A percentile compares a stretch with the other conserved stretches of the same genome.
phyloP scores from a whole-genome alignment of 75 land plant genomes.

The Isoetes taiwanensis region DNA sequence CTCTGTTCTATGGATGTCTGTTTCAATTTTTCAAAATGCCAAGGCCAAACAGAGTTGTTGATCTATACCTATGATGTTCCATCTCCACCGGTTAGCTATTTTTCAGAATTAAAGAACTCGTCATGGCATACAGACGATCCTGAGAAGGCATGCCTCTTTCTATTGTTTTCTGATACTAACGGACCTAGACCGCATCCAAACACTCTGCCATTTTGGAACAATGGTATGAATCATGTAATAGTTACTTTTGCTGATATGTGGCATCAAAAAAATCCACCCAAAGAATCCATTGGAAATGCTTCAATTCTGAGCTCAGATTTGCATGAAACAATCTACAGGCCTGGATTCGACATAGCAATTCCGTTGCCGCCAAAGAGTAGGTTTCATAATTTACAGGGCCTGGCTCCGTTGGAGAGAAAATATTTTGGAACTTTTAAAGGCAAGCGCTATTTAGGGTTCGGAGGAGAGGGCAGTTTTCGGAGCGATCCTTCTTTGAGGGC shows the following conservation, averaged over 20 bases:
- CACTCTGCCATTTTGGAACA: conserved; percentile 14
- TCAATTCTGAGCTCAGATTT: conserved; percentile 12
- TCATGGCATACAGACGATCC: conserved; percentile 16
- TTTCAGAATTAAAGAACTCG: background rate
- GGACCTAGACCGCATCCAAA: background rate
- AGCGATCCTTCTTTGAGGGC: conserved; percentile 8
- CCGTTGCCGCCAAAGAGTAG: conserved; percentile 14
- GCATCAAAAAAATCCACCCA: conserved; percentile 11
- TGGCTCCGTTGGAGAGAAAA: conserved; percentile 14
- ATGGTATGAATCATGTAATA: conserved; percentile 18
- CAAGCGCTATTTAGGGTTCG: conserved; percentile 7
- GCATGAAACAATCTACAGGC: conserved; percentile 12
- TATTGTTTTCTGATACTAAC: conserved; percentile 11
- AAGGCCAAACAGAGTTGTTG: background rate
- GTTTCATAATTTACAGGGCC: conserved; percentile 2
- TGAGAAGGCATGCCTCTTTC: conserved; percentile 18
- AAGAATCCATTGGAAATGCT: conserved; percentile 15
- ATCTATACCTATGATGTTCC: conserved; percentile 17
- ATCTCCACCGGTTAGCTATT: conserved; percentile 10
- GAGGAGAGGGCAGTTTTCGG: conserved; percentile 23
- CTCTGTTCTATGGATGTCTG: conserved; percentile 24
- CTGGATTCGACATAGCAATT: conserved; percentile 18
- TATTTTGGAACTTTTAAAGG: conserved; percentile 19
- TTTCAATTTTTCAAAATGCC: conserved; percentile 22
- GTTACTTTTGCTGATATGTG: conserved; percentile 22